Conservation (phyloP, 139 green algal species). For the Diplosphaera chodatii region DNA sequence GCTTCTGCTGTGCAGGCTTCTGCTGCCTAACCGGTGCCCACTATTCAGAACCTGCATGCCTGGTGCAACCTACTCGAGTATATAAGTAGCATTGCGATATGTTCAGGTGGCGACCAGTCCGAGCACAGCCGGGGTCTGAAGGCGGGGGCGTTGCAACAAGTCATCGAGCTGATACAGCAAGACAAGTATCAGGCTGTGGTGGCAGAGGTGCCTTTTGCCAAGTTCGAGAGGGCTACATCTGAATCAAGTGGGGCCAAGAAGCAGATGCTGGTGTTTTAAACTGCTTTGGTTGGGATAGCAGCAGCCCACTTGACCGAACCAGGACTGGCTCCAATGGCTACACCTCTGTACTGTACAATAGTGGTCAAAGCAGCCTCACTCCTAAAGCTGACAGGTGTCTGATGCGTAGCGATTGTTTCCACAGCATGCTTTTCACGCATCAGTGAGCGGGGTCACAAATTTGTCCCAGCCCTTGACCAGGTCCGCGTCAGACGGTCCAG, state of each 20-base stretch:
- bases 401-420: no score
- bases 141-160: neutral
- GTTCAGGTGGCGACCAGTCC: neutral
- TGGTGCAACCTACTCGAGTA: no score
- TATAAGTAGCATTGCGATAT: no score
- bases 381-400: no score
- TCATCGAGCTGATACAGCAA: neutral
- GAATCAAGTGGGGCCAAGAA: neutral
- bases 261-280: neutral
- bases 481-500: neutral
- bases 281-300: neutral
- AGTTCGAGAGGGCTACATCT: neutral
- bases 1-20: no score
- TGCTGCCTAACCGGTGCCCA: no score
- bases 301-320: no score
- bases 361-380: no score
- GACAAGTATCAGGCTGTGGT: neutral
- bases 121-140: neutral
- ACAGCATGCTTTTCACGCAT: no score
- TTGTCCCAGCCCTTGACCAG: neutral
- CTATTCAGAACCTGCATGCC: no score
- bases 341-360: no score
- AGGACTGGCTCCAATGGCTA: no score
- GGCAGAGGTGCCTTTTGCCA: neutral
- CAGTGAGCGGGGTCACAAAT: neutral